Evolutionary conservation across 805 yeast species (phyloP).

Genomic region (Sugiyamaella marilandica): DNA sequence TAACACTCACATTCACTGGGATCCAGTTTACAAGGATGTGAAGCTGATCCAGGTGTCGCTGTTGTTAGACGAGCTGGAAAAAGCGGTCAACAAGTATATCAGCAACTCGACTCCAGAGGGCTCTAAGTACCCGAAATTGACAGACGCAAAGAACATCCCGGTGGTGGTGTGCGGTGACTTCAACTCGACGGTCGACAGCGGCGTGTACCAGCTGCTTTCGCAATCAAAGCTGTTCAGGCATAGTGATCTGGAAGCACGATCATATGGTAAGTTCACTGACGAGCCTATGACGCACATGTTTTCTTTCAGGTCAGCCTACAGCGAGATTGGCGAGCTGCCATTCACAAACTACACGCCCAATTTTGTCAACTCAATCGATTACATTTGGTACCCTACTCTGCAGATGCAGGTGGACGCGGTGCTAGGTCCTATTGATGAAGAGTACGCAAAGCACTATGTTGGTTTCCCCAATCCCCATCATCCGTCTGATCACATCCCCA

Average conservation of each 20-base stretch:
- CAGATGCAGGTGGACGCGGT: conserved; percentile 79
- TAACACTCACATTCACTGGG: conserved; percentile 97
- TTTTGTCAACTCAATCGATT: conserved; percentile 90
- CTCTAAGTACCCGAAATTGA: conserved; percentile 34
- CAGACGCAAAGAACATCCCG: conserved; percentile 55
- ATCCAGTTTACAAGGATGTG: conserved; percentile 93
- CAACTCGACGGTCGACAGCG: conserved; percentile 80
- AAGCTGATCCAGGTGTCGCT: conserved; percentile 94
- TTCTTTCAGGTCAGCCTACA: conserved; percentile 79
- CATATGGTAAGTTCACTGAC: conserved; percentile 84
- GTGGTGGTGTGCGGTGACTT: conserved; percentile 90
- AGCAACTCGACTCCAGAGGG: conserved; percentile 30
- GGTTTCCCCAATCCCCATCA: conserved; percentile 93
- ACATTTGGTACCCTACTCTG: conserved; percentile 87
- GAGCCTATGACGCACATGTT: conserved; percentile 82
- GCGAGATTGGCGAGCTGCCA: conserved; percentile 80
- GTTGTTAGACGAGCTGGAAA: conserved; percentile 79
- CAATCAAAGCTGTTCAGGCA: conserved; percentile 78
- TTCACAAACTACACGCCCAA: conserved; percentile 93
- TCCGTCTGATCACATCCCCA: conserved; percentile 94
- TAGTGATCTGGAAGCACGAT: conserved; percentile 75
- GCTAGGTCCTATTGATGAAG: conserved; percentile 76
- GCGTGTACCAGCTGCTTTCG: conserved; percentile 85
- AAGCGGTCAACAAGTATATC: conserved; percentile 47
- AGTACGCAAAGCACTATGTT: conserved; percentile 68